A percentile compares a stretch with the other conserved stretches of the same genome.
Conservation (phyloP, 1,139 yeast genomes). For the Pichia sp. region DNA sequence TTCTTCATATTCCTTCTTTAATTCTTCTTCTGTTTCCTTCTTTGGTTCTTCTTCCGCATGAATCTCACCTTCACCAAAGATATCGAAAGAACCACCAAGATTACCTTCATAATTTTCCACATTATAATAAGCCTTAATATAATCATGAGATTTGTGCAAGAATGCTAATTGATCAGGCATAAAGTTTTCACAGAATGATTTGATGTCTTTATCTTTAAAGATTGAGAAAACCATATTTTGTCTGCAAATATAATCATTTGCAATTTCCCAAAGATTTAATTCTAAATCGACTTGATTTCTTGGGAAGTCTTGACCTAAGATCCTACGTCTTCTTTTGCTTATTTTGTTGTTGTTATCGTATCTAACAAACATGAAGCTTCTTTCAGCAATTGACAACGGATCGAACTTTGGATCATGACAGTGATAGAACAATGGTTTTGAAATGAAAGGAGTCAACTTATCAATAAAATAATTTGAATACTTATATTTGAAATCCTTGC, state of each 20-base stretch:
- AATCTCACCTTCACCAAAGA: constrained; percentile 5
- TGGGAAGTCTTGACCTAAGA: constrained; percentile 27
- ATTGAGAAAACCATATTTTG: constrained; percentile 8
- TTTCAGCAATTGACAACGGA: constrained; percentile 25
- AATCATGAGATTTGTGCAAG: constrained; percentile 12
- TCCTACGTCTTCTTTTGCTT: constrained; percentile 20
- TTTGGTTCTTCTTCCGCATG: neutral
- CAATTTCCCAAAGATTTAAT: constrained; percentile 26
- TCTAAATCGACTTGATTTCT: constrained; percentile 29
- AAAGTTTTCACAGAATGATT: constrained; percentile 16
- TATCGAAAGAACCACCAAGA: constrained; percentile 10
- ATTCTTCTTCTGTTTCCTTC: neutral
- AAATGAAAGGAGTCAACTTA: constrained; percentile 19
- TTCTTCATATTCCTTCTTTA: no score
- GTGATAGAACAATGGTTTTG: constrained; percentile 30
- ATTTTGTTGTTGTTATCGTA: neutral
- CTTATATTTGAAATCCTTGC: constrained; percentile 23
- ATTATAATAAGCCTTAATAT: constrained; percentile 9
- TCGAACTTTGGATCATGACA: constrained; percentile 33
- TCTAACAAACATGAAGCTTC: constrained; percentile 22
- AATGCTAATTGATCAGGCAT: constrained; percentile 20
- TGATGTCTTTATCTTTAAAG: constrained; percentile 14
- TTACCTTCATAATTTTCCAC: neutral
- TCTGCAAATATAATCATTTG: constrained; percentile 21
- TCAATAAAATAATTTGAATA: constrained; percentile 26